phyloP scores from a whole-genome alignment of 371 early-diverging fungal species.

The Haplosporangium sp. region DNA sequence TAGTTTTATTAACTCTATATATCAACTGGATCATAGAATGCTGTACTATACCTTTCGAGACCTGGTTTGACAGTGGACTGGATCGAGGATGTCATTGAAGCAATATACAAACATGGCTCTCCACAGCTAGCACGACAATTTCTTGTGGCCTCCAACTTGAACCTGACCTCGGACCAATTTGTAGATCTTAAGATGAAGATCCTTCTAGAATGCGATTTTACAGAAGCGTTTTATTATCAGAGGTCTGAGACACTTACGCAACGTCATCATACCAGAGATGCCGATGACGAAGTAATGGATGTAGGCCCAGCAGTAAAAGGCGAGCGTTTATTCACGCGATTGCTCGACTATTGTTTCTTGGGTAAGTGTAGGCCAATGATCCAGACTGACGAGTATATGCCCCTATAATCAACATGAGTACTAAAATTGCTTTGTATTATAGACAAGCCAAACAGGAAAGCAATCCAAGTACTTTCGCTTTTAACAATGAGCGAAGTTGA shows the following conservation, averaged over 20 bases:
- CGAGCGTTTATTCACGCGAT: conserved; percentile 16
- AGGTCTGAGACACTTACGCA: conserved; percentile 7
- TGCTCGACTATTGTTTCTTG: conserved; percentile 41
- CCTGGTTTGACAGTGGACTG: conserved; percentile 54
- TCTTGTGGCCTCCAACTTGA: conserved; percentile 36
- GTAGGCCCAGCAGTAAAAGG: conserved; percentile 1
- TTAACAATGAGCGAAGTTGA: conserved; percentile 36
- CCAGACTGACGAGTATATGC: too few species aligned
- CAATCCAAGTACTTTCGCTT: conserved; percentile 27
- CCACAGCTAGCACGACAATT: conserved; percentile 41
- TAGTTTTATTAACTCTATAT: background rate
- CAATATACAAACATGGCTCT: conserved; percentile 35
- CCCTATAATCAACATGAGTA: too few species aligned
- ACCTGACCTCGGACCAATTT: conserved; percentile 30
- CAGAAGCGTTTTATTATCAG: conserved; percentile 49
- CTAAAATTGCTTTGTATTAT: background rate
- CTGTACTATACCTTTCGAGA: conserved; percentile 48
- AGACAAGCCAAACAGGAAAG: conserved; percentile 48
- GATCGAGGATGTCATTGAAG: conserved; percentile 52
- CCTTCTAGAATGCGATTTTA: conserved; percentile 35
- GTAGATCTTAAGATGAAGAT: conserved; percentile 38
- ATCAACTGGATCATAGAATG: conserved; percentile 17
- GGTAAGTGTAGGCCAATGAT: conserved; percentile 14
- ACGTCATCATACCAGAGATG: background rate
- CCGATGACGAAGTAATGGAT: background rate